Evolutionary conservation across 1,284 basidiomycete genomes (phyloP).

Genomic region (Stygiomarasmius scandens): DNA sequence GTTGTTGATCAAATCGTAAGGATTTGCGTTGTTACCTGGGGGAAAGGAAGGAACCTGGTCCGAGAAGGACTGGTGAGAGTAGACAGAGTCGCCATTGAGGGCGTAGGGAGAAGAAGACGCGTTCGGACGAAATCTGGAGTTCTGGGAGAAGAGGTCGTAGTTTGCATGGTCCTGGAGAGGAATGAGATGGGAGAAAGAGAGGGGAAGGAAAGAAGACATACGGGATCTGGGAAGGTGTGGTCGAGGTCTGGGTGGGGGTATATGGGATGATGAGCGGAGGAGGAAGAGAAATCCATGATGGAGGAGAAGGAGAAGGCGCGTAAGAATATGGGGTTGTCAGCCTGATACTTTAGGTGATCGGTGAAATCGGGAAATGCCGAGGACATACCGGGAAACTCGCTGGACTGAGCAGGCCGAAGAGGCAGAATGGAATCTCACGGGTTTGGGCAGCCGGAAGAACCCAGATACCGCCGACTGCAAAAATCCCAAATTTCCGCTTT

Average conservation of each 20-base stretch:
- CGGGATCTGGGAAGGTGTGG: slow-evolving; percentile 36
- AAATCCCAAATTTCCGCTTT: no score
- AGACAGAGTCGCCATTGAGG: slow-evolving; percentile 57
- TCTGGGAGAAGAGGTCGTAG: slow-evolving; percentile 64
- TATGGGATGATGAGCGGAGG: slow-evolving; percentile 44
- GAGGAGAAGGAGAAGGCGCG: slow-evolving; percentile 35
- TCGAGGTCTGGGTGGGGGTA: slow-evolving; percentile 57
- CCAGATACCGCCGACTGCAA: no score
- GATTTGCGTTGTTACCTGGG: slow-evolving; percentile 43
- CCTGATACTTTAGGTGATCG: slow-evolving; percentile 13
- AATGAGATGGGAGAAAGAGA: slow-evolving; percentile 33
- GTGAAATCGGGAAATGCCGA: neutral
- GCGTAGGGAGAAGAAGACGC: slow-evolving; percentile 66
- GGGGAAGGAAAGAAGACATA: slow-evolving; percentile 23
- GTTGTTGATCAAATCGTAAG: slow-evolving; percentile 66
- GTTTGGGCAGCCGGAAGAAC: no score
- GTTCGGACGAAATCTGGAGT: slow-evolving; percentile 62
- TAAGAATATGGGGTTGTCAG: slow-evolving; percentile 27
- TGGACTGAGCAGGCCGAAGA: no score
- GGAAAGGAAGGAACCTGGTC: slow-evolving; percentile 62
- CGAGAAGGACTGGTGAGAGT: slow-evolving; percentile 57
- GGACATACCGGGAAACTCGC: neutral
- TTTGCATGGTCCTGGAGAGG: slow-evolving; percentile 50
- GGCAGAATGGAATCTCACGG: no score
- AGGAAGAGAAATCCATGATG: slow-evolving; percentile 45